Percentiles rank a stretch among this genome's conserved stretches.
Conservation (phyloP, 2,329 filamentous ascomycete genomes). For the Apiospora malaysiana region DNA sequence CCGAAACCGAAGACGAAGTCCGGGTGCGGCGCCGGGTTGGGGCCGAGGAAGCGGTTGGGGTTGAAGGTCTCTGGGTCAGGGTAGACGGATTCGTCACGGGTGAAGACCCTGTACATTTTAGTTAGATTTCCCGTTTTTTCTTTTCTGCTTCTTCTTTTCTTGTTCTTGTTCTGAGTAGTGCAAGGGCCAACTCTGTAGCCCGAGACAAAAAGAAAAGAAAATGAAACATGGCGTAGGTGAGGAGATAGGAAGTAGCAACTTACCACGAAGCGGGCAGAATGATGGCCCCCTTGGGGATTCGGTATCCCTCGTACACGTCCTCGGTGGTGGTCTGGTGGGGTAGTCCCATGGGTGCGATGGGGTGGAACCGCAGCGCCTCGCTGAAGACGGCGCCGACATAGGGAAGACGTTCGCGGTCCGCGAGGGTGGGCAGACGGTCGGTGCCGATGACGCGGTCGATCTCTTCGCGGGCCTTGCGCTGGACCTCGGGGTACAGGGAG, state of each 20-base stretch:
- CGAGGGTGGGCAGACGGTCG: slow-evolving; percentile 44
- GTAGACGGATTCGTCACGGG: slow-evolving; percentile 40
- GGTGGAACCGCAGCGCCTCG: slow-evolving; percentile 48
- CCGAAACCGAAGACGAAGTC: slow-evolving; percentile 48
- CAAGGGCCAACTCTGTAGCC: too few species aligned
- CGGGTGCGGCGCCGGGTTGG: slow-evolving; percentile 38
- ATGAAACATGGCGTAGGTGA: too few species aligned
- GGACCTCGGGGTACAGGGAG: slow-evolving; percentile 51
- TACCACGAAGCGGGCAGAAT: slow-evolving; percentile 48
- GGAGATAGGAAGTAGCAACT: neutral
- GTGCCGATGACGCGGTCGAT: slow-evolving; percentile 46
- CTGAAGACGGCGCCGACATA: slow-evolving; percentile 46
- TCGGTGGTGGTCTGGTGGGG: slow-evolving; percentile 53
- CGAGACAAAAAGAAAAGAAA: neutral
- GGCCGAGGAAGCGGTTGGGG: slow-evolving; percentile 29
- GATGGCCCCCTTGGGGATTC: slow-evolving; percentile 50
- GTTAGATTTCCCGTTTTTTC: neutral
- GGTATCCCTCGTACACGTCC: slow-evolving; percentile 47
- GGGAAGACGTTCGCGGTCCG: slow-evolving; percentile 41
- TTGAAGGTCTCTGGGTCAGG: slow-evolving; percentile 46
- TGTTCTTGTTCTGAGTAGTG: too few species aligned
- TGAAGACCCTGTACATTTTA: slow-evolving; percentile 37
- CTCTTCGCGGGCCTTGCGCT: slow-evolving; percentile 47
- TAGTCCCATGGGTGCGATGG: slow-evolving; percentile 50
- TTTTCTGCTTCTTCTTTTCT: too few species aligned